Base-by-base conservation (phyloP, 2,329 filamentous ascomycete species). In the Clarireedia paspali region DNA sequence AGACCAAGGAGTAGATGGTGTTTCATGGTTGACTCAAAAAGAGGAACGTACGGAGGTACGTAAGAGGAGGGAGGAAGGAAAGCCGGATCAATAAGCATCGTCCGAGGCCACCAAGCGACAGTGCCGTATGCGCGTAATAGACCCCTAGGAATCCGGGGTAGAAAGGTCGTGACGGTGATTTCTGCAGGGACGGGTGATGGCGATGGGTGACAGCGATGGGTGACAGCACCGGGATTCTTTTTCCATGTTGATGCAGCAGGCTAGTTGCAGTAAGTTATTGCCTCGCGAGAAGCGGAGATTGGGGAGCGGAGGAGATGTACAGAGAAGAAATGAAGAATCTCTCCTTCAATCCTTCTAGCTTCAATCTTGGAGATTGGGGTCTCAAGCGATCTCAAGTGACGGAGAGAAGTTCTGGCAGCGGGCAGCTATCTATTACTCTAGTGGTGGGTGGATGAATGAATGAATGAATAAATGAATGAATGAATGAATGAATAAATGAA, bases 251-350 rank as follows among this genome's bases (percentile, higher is more conserved):
- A 42, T 17, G 17, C 39, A 40, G 17, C 20, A 20, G 20, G 20
- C 20, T 20, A 20, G 20, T 20, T 2, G 20, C 20, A 20, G 20
- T 20, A 20, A 20, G 20, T 20, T 40, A 40, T 40, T 40, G 15
- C 15, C 15, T 40, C 1, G 9, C 1, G 30, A 34, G 30, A 23
- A 23, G 24, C 26, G 44, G 20, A 26, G 12, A 45, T 12, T 51
- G 64, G 65, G 58, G 63, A 66, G 66, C 38, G 59, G 53, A 63
- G 57, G 55, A 24, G 45, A 17, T 47, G 23, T 34, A 20, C 15
- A 20, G 39, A 42, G 15, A 42, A 42, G 20, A 42, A 42, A 42
- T 42, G 20, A 42, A 20, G 9, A 38, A 9, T 10, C 2, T 38
- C 9, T 4, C 2, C 15, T 38, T 20, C 20, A 20, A 20, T 20